These are phyloP conservation scores for Solanum chmielewskii DNA, from an alignment of 257 asterid genomes.

Conservation along the genomic window DNA sequence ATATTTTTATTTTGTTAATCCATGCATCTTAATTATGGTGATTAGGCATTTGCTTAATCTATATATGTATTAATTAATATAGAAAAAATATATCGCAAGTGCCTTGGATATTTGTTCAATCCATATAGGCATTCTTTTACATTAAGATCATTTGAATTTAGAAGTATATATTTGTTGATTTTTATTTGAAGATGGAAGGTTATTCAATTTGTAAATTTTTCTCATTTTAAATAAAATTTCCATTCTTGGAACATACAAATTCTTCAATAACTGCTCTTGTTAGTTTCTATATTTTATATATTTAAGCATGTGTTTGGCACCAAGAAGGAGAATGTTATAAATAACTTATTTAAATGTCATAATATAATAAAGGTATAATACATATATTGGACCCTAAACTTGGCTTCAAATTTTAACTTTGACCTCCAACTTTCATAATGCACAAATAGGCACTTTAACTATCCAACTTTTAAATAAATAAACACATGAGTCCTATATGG, in stretches of 20 bases:
- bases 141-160: background rate
- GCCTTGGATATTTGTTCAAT: background rate
- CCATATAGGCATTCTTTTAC: background rate
- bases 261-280: background rate
- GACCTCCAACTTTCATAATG: no score
- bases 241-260: background rate
- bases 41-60: background rate
- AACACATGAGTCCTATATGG: no score
- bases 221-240: no score
- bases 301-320: background rate
- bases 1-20: background rate
- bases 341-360: no score
- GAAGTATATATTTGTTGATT: background rate
- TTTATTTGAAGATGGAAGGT: background rate
- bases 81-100: background rate
- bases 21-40: background rate
- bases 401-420: no score
- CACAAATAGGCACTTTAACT: no score
- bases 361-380: no score
- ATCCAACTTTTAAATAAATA: no score
- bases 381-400: no score
- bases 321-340: background rate
- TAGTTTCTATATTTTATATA: background rate
- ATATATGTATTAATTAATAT: background rate
- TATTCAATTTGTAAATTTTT: no score